Conservation (phyloP, 106 monocot species). For the Phalaenopsis aphrodite region DNA sequence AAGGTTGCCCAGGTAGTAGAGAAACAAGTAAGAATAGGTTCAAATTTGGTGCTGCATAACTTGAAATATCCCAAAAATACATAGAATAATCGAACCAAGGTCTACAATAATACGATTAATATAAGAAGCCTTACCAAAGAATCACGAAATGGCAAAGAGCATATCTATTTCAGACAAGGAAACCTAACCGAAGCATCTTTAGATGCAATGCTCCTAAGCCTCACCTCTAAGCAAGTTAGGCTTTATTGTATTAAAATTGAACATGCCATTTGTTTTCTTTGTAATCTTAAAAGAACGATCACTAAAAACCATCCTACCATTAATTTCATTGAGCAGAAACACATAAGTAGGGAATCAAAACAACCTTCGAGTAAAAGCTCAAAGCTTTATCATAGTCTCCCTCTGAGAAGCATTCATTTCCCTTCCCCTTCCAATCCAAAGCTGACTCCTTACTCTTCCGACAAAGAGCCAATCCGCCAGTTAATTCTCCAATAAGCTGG, state of each 20-base stretch:
- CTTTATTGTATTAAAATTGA: background rate
- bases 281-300: background rate
- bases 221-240: background rate
- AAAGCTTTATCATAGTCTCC: conserved; percentile 55
- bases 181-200: background rate
- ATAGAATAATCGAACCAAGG: background rate
- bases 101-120: background rate
- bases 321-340: background rate
- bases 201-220: background rate
- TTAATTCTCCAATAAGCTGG: conserved; percentile 62
- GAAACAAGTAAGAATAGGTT: background rate
- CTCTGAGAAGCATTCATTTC: conserved; percentile 53
- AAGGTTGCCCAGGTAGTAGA: background rate
- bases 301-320: background rate
- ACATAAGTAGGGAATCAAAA: background rate
- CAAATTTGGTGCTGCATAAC: background rate
- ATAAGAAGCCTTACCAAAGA: background rate
- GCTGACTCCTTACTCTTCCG: conserved; percentile 50
- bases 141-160: background rate
- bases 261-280: background rate
- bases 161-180: background rate
- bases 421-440: conserved; percentile 53
- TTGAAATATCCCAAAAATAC: background rate
- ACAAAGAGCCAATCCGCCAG: conserved; percentile 58
- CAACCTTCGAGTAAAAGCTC: conserved; percentile 43